Base-by-base conservation (phyloP, 441 rosid species). In the Manihot esculenta region DNA sequence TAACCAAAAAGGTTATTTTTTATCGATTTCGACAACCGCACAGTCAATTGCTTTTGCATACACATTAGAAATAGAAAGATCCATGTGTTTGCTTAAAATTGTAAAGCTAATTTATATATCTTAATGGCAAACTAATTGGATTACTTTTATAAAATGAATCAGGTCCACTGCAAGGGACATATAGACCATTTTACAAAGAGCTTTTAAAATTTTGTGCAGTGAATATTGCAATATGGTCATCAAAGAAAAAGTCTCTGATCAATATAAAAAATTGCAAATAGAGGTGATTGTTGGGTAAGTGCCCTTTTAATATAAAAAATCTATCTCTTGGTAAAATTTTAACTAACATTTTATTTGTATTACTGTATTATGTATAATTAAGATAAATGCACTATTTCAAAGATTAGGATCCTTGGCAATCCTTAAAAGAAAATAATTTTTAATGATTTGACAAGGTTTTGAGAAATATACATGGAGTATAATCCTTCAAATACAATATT, bases 71-170 rank as follows among this genome's bases (percentile, higher is more conserved):
- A 27, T 1, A 41, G 4, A 41, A 5, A 30, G 41, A 30, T 27
- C 27, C 20, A 41, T 33, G 30, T 27, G 62, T 20, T 20, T 58
- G 14, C 27, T 15, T 12, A 27, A 58, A 58, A 58, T 58, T 58
- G 42, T 58, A 58, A 58, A 9, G 42, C 42, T 14, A 58, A 27
- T 58, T 58, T 58, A 30, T 58, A 30, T 21, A 58, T 58, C 27
- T 58, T 58, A 21, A 58, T 58, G 62, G 11, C 42, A 58, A 14
- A 58, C 42, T 58, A 33, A 58, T 26, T 58, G n/a, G 41, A 30
- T 58, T 55, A 15, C 33, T 55, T 55, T 58, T 12, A 8, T 58
- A 58, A 58, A 58, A 27, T 27, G 8, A 14, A 33, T 58, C 20
- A 58, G 13, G 62, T 14, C 8, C 0, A 27, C 9, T 1, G 5